Conservation (phyloP, 441 rosid genomes). For the Pelargonium australe region DNA sequence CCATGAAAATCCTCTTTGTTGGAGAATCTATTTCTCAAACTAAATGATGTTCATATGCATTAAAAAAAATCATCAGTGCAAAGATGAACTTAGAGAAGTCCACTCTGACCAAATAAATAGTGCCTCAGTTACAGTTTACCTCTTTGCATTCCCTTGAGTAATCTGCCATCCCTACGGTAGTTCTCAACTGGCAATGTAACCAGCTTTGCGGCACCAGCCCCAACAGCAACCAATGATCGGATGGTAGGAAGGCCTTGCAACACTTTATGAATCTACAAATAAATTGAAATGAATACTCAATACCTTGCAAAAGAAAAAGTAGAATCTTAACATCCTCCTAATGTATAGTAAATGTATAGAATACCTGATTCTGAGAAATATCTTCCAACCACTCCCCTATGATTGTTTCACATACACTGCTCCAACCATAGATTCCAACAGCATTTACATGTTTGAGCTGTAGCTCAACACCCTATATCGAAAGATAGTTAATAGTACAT, state of each 20-base stretch:
- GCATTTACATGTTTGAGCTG: slow-evolving; percentile 89
- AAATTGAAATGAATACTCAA: slow-evolving; percentile 21
- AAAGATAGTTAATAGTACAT: slow-evolving; percentile 20
- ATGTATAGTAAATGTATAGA: neutral
- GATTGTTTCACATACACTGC: slow-evolving; percentile 74
- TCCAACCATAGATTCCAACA: slow-evolving; percentile 92
- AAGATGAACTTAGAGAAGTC: neutral
- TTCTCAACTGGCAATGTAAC: slow-evolving; percentile 88
- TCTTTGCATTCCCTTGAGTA: slow-evolving; percentile 93
- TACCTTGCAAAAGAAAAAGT: slow-evolving; percentile 12
- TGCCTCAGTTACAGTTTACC: slow-evolving; percentile 38
- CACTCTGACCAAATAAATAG: neutral
- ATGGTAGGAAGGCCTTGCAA: slow-evolving; percentile 74
- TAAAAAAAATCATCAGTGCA: no score
- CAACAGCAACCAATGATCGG: slow-evolving; percentile 76
- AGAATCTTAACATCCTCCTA: slow-evolving; percentile 13
- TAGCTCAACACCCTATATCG: slow-evolving; percentile 85
- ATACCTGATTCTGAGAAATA: slow-evolving; percentile 95
- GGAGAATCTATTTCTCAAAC: no score
- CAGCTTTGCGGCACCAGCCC: slow-evolving; percentile 76
- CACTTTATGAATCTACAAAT: slow-evolving; percentile 62
- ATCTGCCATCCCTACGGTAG: slow-evolving; percentile 79
- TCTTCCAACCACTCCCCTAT: slow-evolving; percentile 97
- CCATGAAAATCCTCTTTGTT: neutral
- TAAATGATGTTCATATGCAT: no score